phyloP scores from a whole-genome alignment of 2,329 filamentous ascomycete genomes.

The Diplocarpon mali region DNA sequence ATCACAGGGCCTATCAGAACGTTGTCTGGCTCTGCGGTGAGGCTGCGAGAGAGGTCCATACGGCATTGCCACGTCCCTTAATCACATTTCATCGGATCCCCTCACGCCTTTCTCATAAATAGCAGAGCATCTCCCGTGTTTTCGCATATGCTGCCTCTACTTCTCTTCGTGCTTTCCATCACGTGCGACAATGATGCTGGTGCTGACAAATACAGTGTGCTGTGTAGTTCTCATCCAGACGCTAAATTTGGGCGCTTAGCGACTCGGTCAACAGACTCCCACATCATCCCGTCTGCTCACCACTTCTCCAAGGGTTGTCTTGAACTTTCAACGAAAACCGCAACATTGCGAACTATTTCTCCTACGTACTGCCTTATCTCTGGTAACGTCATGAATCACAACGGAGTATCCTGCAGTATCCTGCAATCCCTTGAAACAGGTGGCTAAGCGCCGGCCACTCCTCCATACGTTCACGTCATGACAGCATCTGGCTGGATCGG shows the following conservation, averaged over 20 bases:
- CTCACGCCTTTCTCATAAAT: conserved; percentile 23
- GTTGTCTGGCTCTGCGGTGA: conserved; percentile 24
- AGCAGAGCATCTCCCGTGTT: conserved; percentile 7
- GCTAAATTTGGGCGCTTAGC: background rate
- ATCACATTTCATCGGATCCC: conserved; percentile 21
- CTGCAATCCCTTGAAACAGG: conserved; percentile 2
- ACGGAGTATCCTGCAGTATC: no score
- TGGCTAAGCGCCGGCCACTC: conserved; percentile 9
- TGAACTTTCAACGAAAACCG: no score
- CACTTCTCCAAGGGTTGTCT: background rate
- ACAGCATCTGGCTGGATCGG: background rate
- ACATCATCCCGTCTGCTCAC: background rate
- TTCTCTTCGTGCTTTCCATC: background rate
- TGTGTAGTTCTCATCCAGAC: conserved; percentile 14
- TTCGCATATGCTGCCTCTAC: conserved; percentile 4
- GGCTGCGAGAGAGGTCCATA: conserved; percentile 26
- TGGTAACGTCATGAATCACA: no score
- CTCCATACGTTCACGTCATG: conserved; percentile 1
- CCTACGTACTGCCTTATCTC: no score
- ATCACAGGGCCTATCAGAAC: conserved; percentile 25
- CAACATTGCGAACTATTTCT: no score
- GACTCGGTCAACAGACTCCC: background rate
- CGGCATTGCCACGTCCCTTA: conserved; percentile 26
- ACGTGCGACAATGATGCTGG: background rate
- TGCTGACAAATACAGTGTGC: conserved; percentile 13